phyloP scores from a whole-genome alignment of 441 rosid species.

The Biscutella laevigata region DNA sequence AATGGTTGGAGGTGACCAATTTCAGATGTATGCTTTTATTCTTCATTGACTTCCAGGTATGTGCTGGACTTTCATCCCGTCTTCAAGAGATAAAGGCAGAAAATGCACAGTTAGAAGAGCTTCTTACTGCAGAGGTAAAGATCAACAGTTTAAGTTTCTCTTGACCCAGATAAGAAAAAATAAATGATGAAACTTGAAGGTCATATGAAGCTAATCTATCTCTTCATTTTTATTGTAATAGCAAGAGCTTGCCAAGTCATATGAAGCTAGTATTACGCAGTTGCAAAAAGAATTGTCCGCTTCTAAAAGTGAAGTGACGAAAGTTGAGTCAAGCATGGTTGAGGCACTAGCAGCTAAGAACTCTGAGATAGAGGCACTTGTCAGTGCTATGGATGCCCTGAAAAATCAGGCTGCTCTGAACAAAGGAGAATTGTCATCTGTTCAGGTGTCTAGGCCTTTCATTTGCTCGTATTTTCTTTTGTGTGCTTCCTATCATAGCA shows the following conservation, averaged over 20 bases:
- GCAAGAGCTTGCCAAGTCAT: constrained; percentile 93
- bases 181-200: constrained; percentile 11
- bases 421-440: constrained; percentile 82
- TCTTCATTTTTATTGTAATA: constrained; percentile 33
- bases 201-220: constrained; percentile 19
- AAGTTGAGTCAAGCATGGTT: constrained; percentile 70
- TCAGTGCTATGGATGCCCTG: constrained; percentile 62
- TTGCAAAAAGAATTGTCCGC: constrained; percentile 71
- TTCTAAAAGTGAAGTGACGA: constrained; percentile 65
- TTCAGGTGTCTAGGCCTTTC: constrained; percentile 56
- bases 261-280: constrained; percentile 73
- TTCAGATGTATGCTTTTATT: not conserved
- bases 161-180: constrained; percentile 6
- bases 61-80: constrained; percentile 92
- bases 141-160: constrained; percentile 8
- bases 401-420: constrained; percentile 78
- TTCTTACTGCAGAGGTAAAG: constrained; percentile 84
- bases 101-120: constrained; percentile 98
- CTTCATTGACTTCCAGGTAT: constrained; percentile 44
- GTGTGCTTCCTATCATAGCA: constrained; percentile 3
- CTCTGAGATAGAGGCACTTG: constrained; percentile 79
- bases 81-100: constrained; percentile 96
- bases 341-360: constrained; percentile 91
- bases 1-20: not conserved
- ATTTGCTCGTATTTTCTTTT: not conserved